Conservation (phyloP, 495 filamentous ascomycete species). For the Aspergillus nanangensis region DNA sequence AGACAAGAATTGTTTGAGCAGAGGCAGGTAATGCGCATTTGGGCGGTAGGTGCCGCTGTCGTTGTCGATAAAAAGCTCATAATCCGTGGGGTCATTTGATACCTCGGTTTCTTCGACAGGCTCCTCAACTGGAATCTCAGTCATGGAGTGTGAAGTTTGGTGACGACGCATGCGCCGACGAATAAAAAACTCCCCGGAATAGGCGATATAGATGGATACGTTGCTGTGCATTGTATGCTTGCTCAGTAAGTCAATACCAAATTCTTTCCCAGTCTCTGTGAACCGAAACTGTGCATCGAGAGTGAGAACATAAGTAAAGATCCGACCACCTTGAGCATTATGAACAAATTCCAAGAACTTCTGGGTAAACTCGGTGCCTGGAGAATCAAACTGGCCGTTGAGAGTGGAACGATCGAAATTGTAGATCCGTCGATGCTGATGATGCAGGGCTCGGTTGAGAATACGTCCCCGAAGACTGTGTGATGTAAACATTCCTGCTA, state of each 20-base stretch:
- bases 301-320: constrained; percentile 90
- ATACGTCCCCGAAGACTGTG: constrained; percentile 71
- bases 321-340: constrained; percentile 74
- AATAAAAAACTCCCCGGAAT: constrained; percentile 89
- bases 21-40: constrained; percentile 64
- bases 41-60: constrained; percentile 92
- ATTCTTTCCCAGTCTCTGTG: constrained; percentile 92
- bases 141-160: constrained; percentile 15
- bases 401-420: constrained; percentile 73
- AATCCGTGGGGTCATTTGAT: constrained; percentile 58
- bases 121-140: constrained; percentile 34
- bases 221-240: constrained; percentile 97
- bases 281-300: constrained; percentile 82
- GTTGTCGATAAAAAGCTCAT: constrained; percentile 91
- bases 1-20: constrained; percentile 64
- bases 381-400: constrained; percentile 57
- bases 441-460: constrained; percentile 78
- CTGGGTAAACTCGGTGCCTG: constrained; percentile 57
- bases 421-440: constrained; percentile 85
- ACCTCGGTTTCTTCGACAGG: constrained; percentile 28
- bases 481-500: constrained; percentile 81
- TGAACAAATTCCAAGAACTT: constrained; percentile 85
- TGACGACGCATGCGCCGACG: constrained; percentile 52
- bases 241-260: constrained; percentile 83
- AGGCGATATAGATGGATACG: constrained; percentile 84